phyloP scores from a whole-genome alignment of 2,329 filamentous ascomycete genomes.

The Zymoseptoria ardabiliae region DNA sequence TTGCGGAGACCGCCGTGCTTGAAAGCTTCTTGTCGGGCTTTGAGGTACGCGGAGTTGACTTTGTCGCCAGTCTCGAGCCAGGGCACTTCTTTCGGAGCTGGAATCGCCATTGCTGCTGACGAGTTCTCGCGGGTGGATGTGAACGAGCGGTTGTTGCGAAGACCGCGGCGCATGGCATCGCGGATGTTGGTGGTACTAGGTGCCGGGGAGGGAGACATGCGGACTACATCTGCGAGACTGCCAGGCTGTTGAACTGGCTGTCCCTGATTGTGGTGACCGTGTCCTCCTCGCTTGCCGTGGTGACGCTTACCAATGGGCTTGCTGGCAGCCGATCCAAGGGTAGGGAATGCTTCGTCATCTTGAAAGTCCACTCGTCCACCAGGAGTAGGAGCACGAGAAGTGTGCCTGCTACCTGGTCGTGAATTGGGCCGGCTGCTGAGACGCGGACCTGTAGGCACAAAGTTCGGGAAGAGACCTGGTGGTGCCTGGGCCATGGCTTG shows the following conservation, averaged over 20 bases:
- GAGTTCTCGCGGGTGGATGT: slow-evolving; percentile 65
- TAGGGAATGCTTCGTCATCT: slow-evolving; percentile 92
- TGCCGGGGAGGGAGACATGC: slow-evolving; percentile 80
- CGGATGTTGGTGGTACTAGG: slow-evolving; percentile 38
- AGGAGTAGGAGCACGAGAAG: slow-evolving; percentile 55
- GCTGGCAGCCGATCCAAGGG: slow-evolving; percentile 65
- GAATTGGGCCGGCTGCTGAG: slow-evolving; percentile 60
- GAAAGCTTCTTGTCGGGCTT: slow-evolving; percentile 90
- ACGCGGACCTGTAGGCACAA: slow-evolving; percentile 44
- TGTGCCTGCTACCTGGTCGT: slow-evolving; percentile 75
- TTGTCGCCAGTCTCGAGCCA: slow-evolving; percentile 91
- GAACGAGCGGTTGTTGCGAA: slow-evolving; percentile 59
- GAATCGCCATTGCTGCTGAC: slow-evolving; percentile 72
- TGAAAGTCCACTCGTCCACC: slow-evolving; percentile 63
- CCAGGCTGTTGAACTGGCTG: slow-evolving; percentile 67
- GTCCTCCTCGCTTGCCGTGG: slow-evolving; percentile 81
- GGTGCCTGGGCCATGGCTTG: slow-evolving; percentile 44
- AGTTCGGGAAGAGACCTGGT: slow-evolving; percentile 58
- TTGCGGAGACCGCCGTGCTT: slow-evolving; percentile 94
- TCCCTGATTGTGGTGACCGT: slow-evolving; percentile 55
- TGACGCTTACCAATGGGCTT: slow-evolving; percentile 77
- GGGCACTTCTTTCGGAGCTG: slow-evolving; percentile 82
- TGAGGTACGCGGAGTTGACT: slow-evolving; percentile 89
- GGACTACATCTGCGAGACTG: slow-evolving; percentile 87
- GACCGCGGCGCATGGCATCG: slow-evolving; percentile 44